Conservation (phyloP, 73 alveolate genomes). For the Symbiodinium natans region DNA sequence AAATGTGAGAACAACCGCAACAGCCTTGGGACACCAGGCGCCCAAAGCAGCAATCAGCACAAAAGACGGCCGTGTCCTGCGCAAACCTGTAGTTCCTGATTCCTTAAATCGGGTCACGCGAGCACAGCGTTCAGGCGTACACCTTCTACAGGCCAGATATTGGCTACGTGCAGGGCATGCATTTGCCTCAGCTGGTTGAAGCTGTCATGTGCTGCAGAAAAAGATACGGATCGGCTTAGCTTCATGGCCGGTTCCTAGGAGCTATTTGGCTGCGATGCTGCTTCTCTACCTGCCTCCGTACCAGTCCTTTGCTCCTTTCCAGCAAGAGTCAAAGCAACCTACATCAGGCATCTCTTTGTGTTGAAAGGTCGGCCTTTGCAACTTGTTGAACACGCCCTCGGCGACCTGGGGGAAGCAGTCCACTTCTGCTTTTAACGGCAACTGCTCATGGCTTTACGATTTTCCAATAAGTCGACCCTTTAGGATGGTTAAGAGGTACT, state of each 20-base stretch:
- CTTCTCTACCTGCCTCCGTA: conserved; percentile 96
- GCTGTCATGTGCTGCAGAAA: background rate
- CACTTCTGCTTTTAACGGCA: background rate
- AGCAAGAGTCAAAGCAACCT: background rate
- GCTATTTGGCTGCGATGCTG: conserved; percentile 97
- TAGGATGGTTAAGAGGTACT: conserved; percentile 84
- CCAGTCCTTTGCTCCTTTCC: conserved; percentile 95
- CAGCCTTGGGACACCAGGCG: too few relatives aligned
- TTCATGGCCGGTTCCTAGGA: background rate
- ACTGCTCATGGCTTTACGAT: too few relatives aligned
- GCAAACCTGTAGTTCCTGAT: too few relatives aligned
- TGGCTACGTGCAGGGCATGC: conserved; percentile 98
- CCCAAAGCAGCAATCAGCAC: too few relatives aligned
- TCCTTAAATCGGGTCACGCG: too few relatives aligned
- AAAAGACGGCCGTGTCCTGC: too few relatives aligned
- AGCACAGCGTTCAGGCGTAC: conserved; percentile 94
- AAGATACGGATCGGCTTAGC: background rate
- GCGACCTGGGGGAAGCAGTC: conserved; percentile 28
- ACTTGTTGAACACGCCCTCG: conserved; percentile 96
- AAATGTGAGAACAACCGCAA: too few relatives aligned
- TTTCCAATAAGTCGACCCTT: too few relatives aligned
- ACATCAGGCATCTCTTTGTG: background rate
- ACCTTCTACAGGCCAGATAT: conserved; percentile 97
- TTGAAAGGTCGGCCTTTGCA: conserved; percentile 94
- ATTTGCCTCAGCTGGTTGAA: background rate